Evolutionary conservation across 2,329 filamentous ascomycete genomes (phyloP).

Genomic region (Drechslerella coelobrocha): DNA sequence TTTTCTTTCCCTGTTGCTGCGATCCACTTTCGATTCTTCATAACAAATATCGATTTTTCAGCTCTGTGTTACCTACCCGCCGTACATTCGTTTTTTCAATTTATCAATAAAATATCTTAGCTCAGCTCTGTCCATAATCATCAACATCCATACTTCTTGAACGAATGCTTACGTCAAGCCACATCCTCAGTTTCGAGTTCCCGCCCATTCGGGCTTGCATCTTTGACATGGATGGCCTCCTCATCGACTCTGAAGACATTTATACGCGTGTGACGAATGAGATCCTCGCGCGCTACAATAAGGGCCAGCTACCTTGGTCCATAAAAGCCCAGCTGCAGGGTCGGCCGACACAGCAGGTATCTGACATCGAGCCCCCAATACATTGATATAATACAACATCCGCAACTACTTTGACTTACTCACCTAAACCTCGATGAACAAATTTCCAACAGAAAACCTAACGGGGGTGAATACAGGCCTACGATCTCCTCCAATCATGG

Average conservation of each 20-base stretch:
- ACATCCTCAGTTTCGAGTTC: constrained; percentile 59
- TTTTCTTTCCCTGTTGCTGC: neutral
- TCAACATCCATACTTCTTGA: neutral
- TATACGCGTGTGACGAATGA: constrained; percentile 86
- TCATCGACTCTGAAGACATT: constrained; percentile 89
- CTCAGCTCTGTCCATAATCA: neutral
- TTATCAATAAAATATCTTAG: too few species aligned
- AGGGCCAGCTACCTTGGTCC: constrained; percentile 82
- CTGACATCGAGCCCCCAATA: too few species aligned
- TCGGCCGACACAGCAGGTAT: constrained; percentile 65
- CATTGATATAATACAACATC: neutral
- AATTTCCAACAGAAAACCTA: neutral
- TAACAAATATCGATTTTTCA: neutral
- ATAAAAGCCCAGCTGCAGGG: constrained; percentile 88
- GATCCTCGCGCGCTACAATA: constrained; percentile 76
- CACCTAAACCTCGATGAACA: constrained; percentile 4
- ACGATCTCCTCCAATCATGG: constrained; percentile 76
- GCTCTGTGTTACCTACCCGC: neutral
- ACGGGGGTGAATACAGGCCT: constrained; percentile 59
- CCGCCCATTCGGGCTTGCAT: constrained; percentile 86
- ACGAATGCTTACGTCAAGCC: constrained; percentile 34
- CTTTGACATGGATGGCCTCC: constrained; percentile 97
- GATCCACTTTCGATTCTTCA: constrained; percentile 1
- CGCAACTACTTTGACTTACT: constrained; percentile 5
- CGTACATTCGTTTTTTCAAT: constrained; percentile 5